Percentiles rank a stretch among this genome's conserved stretches.
phyloP scores from a whole-genome alignment of 2,329 filamentous ascomycete species.

The Shiraia sp. region DNA sequence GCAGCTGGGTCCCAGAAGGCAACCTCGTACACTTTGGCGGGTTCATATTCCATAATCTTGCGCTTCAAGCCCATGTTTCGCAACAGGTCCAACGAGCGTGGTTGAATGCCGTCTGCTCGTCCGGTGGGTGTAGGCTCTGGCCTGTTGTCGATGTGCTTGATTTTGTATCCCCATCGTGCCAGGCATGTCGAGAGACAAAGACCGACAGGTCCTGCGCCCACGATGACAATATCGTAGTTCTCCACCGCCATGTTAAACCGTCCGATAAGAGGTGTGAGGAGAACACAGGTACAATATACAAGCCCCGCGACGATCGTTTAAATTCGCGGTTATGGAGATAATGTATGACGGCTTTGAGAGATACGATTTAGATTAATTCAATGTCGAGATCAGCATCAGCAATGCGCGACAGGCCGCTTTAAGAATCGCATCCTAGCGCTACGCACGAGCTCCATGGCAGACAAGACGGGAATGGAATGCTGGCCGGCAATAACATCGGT shows the following conservation, averaged over 20 bases:
- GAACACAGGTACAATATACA: slow-evolving; percentile 2
- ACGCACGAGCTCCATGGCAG: slow-evolving; percentile 25
- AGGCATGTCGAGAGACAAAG: slow-evolving; percentile 86
- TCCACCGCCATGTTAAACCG: slow-evolving; percentile 36
- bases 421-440: slow-evolving; percentile 17
- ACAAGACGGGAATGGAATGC: slow-evolving; percentile 24
- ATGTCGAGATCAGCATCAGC: slow-evolving; percentile 13
- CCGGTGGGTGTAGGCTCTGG: slow-evolving; percentile 83
- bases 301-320: slow-evolving; percentile 2
- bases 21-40: slow-evolving; percentile 79
- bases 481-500: slow-evolving; percentile 30
- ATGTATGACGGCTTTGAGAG: slow-evolving; percentile 8
- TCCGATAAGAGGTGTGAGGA: not conserved
- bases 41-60: slow-evolving; percentile 83
- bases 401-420: slow-evolving; percentile 10
- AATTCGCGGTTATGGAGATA: slow-evolving; percentile 3
- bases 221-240: slow-evolving; percentile 73
- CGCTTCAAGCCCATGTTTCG: slow-evolving; percentile 89
- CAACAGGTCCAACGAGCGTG: slow-evolving; percentile 81
- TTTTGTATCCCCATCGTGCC: slow-evolving; percentile 89
- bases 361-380: slow-evolving; percentile 9
- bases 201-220: slow-evolving; percentile 87
- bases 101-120: slow-evolving; percentile 89
- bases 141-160: slow-evolving; percentile 93
- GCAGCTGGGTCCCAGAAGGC: slow-evolving; percentile 66